Evolutionary conservation across 805 yeast species (phyloP), one percentile per base, ranked within the genome.

Genomic region (Saccharomycopsis fibuligera): DNA sequence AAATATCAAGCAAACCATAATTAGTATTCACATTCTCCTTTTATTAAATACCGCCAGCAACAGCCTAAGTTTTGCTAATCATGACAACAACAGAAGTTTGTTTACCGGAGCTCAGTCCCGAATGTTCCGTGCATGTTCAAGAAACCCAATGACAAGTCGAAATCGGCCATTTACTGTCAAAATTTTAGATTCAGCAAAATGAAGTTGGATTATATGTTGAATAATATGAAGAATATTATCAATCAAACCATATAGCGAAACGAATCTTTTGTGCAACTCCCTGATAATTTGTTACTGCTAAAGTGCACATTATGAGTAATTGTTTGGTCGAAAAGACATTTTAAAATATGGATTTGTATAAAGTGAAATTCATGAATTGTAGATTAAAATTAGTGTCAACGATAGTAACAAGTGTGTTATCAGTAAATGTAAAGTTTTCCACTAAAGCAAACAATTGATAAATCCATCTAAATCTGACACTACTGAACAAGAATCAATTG

Each of bases 241-340:
- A 64, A 71, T 44, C 64, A 70, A 19, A 70, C 85, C 35, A 84
- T 85, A 83, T 69, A 72, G 54, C 67, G 71, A 44, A 67, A 78
- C 52, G 91, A 88, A 2, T 76, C 83, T 5, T 84, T 76, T 59
- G 72, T 88, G 27, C 84, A 83, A 54, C 55, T 83, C 35, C 85
- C 93, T 1, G 64, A 74, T 2, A 60, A 79, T 22, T 86, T 2
- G 69, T 73, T 24, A 48, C 65, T 0, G 67, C 87, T 9, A 64
- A 75, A 3, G 74, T 86, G 40, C 87, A 84, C 60, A 89, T 88
- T 12, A 66, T 69, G 31, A 73, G 79, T 2, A 58, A 69, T 19
- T 75, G 75, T 22, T 68, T 79, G n/a, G 74, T 86, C n/a, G 79
- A 81, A 47, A 69, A 68, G 12, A 72, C 90, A 1, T 74, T 83